phyloP scores from a whole-genome alignment of 352 stramenopile species.

The Globisporangium yorkense region DNA sequence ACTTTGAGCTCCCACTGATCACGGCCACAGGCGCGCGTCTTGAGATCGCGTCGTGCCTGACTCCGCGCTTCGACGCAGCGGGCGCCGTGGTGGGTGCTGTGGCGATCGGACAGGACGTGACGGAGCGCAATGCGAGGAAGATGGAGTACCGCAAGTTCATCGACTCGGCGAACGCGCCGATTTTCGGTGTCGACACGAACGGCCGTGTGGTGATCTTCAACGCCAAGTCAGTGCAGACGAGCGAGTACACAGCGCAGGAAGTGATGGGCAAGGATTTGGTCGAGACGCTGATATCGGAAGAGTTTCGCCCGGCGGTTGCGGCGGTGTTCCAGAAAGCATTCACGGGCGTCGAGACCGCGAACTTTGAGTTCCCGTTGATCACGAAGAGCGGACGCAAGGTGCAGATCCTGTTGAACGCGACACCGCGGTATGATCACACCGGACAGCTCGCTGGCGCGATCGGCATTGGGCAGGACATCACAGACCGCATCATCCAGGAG shows the following conservation, averaged over 20 bases:
- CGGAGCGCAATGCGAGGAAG: constrained; percentile 64
- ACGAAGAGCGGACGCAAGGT: constrained; percentile 42
- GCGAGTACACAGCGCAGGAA: constrained; percentile 70
- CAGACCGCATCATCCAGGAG: constrained; percentile 69
- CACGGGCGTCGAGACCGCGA: constrained; percentile 35
- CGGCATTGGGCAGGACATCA: constrained; percentile 84
- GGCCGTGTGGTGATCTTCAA: constrained; percentile 89
- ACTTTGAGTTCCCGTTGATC: constrained; percentile 59
- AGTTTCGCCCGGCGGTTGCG: constrained; percentile 29
- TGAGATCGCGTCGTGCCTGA: constrained; percentile 54
- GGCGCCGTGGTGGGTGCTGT: constrained; percentile 84
- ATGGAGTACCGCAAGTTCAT: constrained; percentile 76
- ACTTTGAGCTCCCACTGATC: constrained; percentile 51
- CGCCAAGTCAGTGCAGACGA: constrained; percentile 88
- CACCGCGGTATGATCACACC: constrained; percentile 49
- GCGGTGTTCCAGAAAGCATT: constrained; percentile 31
- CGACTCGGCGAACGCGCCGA: constrained; percentile 87
- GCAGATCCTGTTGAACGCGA: constrained; percentile 52
- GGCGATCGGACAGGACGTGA: constrained; percentile 84
- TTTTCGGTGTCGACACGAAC: constrained; percentile 84
- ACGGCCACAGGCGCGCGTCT: constrained; percentile 39
- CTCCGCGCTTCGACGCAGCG: constrained; percentile 56
- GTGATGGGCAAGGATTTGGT: constrained; percentile 43
- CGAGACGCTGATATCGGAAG: constrained; percentile 59
- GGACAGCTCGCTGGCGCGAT: constrained; percentile 66